Evolutionary conservation across 768 basidiomycete genomes (phyloP), one percentile per base, ranked within the genome.

Genomic region (Gyrodon lividus): DNA sequence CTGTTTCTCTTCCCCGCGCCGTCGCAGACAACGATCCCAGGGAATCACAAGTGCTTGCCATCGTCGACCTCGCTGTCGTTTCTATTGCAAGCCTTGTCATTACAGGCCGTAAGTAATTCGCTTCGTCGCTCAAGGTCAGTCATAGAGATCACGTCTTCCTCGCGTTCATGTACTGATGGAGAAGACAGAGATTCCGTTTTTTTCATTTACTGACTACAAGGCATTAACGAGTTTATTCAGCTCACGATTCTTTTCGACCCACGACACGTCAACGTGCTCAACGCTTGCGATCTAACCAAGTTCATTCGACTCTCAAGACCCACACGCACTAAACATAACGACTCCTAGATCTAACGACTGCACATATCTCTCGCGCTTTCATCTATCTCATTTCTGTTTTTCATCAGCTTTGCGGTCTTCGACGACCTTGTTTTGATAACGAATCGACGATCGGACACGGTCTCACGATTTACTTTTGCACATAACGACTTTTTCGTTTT

Each of bases 31-130:
- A 53, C 54, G 54, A 44, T 41, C 53, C 42, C 49, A 42, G 51
- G 28, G 30, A 54, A 52, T 8, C n/a, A 47, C 62, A 50, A 51
- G 65, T 37, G 48, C 61, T 57, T 57, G 61, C 54, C 37, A 39
- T 55, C 53, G 54, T 46, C 58, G 62, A 47, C 62, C 8, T n/a
- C n/a, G 28, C 37, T 33, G 58, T 60, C 46, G 56, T 17, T 52
- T 48, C 46, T 5, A 19, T 61, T 12, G 61, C 57, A 54, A 50
- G 61, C 35, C 52, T 60, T 60, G 58, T 52, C 35, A 5, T 52
- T 43, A 13, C 41, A 48, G 55, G 34, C 56, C 57, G 66, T 70
- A 62, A 68, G 68, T 69, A 30, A 51, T 51, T 54, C 37, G 33
- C 59, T 59, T 53, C 52, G 42, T 57, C 43, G 53, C 54, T 35